These are phyloP conservation scores for Chlamydomonas reinhardtii DNA, from an alignment of 163 green algal species.

Conservation along the genomic window DNA sequence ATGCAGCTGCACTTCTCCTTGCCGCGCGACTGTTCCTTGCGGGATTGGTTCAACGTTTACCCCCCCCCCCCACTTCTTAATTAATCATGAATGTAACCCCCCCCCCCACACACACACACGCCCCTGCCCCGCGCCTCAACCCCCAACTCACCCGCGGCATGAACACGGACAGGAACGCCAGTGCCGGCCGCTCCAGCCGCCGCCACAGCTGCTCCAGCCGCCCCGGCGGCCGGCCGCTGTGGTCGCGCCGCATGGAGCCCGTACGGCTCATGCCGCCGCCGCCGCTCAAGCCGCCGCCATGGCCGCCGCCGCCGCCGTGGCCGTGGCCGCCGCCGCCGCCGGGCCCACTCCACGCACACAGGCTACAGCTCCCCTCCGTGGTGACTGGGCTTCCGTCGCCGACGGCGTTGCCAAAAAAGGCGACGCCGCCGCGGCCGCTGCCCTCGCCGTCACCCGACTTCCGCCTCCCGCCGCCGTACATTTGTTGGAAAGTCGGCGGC, in stretches of 20 bases:
- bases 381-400: background rate
- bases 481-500: no score
- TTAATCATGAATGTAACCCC: no score
- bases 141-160: constrained; percentile 31
- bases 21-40: no score
- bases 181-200: constrained; percentile 21
- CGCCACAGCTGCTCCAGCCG: constrained; percentile 28
- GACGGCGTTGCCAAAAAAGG: no score
- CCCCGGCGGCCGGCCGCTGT: constrained; percentile 25
- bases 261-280: background rate
- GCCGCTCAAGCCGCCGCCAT: background rate
- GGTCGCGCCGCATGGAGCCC: background rate
- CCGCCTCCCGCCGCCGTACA: no score
- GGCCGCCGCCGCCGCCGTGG: constrained; percentile 3
- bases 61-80: no score
- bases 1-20: no score
- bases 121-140: background rate
- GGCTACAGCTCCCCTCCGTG: background rate
- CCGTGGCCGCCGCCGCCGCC: constrained; percentile 1
- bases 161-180: constrained; percentile 46
- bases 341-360: background rate
- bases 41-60: no score
- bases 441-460: no score
- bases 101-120: background rate
- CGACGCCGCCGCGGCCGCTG: no score